A percentile compares a stretch with the other conserved stretches of the same genome.
phyloP scores from a whole-genome alignment of 257 asterid genomes.

The Ophiorrhiza pumila region DNA sequence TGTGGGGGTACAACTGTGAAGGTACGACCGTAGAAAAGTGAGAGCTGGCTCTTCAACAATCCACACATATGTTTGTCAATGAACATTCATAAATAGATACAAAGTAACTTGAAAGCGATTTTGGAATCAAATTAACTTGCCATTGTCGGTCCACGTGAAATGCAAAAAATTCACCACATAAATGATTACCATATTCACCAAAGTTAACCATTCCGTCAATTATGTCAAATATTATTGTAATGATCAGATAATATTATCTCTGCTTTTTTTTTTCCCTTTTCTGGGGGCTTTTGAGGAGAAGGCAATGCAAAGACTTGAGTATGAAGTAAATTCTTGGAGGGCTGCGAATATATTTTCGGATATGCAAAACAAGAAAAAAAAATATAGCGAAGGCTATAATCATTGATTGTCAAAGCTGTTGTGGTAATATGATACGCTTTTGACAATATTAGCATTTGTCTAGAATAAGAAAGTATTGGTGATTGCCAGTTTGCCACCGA shows the following conservation, averaged over 20 bases:
- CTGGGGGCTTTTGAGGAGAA: too few species aligned
- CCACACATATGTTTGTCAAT: background rate
- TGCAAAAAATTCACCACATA: background rate
- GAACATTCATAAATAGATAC: background rate
- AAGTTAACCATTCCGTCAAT: background rate
- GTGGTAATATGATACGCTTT: background rate
- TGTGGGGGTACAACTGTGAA: constrained; percentile 11
- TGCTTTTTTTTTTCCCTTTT: too few species aligned
- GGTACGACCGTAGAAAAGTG: constrained; percentile 3
- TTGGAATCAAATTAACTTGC: background rate
- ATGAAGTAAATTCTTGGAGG: too few species aligned
- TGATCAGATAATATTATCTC: background rate
- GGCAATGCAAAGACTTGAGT: too few species aligned
- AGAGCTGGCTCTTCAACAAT: background rate
- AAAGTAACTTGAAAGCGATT: background rate
- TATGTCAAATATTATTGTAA: background rate
- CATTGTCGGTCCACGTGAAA: constrained; percentile 7
- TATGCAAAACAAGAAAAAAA: too few species aligned
- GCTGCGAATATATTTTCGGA: too few species aligned
- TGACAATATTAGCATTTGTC: background rate
- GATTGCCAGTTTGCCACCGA: constrained; percentile 3
- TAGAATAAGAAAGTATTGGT: background rate
- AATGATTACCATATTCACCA: background rate
- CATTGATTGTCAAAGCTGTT: background rate
- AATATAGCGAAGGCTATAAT: too few species aligned